Conservation (phyloP, 73 alveolate species). For the Tetrahymena borealis region DNA sequence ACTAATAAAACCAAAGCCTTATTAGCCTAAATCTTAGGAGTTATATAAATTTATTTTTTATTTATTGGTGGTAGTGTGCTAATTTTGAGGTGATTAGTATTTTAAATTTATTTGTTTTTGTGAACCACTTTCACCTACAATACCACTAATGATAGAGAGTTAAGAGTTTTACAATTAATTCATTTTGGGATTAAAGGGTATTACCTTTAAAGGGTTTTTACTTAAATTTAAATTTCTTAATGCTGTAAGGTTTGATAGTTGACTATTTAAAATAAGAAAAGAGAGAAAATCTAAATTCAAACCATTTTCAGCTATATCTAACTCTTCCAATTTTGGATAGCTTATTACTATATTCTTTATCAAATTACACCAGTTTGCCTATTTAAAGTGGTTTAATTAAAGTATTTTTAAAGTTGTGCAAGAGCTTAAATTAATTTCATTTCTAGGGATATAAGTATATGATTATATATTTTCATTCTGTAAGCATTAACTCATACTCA, state of each 20-base stretch:
- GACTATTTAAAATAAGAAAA: neutral
- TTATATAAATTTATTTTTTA: neutral
- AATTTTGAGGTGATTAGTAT: neutral
- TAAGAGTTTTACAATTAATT: neutral
- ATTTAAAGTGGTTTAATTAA: neutral
- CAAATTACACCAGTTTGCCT: neutral
- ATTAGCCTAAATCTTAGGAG: neutral
- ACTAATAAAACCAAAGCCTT: neutral
- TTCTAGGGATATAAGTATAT: neutral
- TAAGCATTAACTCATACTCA: neutral
- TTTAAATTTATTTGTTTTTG: neutral
- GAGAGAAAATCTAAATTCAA: neutral
- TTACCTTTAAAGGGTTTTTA: neutral
- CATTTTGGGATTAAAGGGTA: neutral
- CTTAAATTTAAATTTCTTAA: neutral
- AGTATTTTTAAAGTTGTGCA: neutral
- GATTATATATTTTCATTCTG: neutral
- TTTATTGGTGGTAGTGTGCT: too few species aligned
- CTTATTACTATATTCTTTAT: neutral
- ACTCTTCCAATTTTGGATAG: neutral
- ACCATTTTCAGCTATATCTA: neutral
- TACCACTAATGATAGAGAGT: neutral
- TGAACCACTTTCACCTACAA: neutral
- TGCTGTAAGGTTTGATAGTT: neutral
- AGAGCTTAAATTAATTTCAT: neutral